A percentile compares a stretch with the other conserved stretches of the same genome.
phyloP scores from a whole-genome alignment of 805 yeast species.

The Candida pseudofarinosa region DNA sequence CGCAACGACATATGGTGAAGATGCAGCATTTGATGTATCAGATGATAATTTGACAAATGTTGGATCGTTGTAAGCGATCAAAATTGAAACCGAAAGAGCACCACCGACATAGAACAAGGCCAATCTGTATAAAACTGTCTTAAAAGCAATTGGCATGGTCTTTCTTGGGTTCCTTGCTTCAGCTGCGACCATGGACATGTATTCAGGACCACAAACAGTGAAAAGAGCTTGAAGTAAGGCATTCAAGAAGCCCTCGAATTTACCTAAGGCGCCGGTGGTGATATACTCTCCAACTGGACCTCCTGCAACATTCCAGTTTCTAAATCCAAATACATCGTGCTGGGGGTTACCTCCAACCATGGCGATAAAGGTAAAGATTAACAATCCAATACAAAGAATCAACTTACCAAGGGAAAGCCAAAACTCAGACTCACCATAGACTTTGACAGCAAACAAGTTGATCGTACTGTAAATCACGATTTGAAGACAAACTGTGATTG shows the following conservation, averaged over 20 bases:
- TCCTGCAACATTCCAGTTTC: slow-evolving; percentile 32
- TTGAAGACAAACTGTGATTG: slow-evolving; percentile 42
- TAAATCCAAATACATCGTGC: slow-evolving; percentile 31
- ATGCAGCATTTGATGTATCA: slow-evolving; percentile 23
- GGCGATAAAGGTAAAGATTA: slow-evolving; percentile 31
- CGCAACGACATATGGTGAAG: slow-evolving; percentile 28
- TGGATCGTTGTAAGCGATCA: slow-evolving; percentile 34
- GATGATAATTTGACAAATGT: slow-evolving; percentile 13
- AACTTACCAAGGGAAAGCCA: slow-evolving; percentile 40
- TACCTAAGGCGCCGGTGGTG: slow-evolving; percentile 34
- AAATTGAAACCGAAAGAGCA: slow-evolving; percentile 37
- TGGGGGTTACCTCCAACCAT: slow-evolving; percentile 38
- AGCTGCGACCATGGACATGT: slow-evolving; percentile 41
- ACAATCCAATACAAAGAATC: slow-evolving; percentile 33
- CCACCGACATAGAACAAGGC: slow-evolving; percentile 44
- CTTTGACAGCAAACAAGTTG: slow-evolving; percentile 45
- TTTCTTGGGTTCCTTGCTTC: slow-evolving; percentile 41
- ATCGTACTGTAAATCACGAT: slow-evolving; percentile 39
- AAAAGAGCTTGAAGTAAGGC: slow-evolving; percentile 36
- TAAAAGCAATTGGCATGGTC: slow-evolving; percentile 37
- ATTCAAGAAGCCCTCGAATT: slow-evolving; percentile 40
- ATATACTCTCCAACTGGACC: slow-evolving; percentile 38
- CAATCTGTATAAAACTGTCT: slow-evolving; percentile 41
- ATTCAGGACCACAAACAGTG: slow-evolving; percentile 42
- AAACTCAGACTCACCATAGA: slow-evolving; percentile 51